A percentile compares a stretch with the other conserved stretches of the same genome.
Evolutionary conservation across 164 flowering plant genomes (phyloP).

Genomic region (Stephania cephalantha): DNA sequence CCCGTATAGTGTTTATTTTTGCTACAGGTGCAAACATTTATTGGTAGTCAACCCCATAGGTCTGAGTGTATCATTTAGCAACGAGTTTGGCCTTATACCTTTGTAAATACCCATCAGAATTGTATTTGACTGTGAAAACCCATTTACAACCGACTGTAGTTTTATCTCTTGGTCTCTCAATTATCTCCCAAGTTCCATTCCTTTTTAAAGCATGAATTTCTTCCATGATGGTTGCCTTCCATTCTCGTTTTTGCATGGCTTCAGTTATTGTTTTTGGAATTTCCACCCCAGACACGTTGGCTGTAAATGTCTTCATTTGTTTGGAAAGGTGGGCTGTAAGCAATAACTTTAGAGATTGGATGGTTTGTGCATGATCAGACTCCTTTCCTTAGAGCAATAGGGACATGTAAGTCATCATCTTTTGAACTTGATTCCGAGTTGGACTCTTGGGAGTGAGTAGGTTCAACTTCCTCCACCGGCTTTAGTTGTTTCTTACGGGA

Average conservation of each 20-base stretch:
- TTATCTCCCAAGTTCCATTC: not conserved
- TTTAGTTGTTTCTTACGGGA: no score
- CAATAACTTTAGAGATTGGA: not conserved
- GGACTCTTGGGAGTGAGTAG: not conserved
- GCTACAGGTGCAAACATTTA: not conserved
- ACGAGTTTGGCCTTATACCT: not conserved
- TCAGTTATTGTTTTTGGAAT: not conserved
- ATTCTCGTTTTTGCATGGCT: not conserved
- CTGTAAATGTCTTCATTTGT: not conserved
- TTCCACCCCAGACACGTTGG: not conserved
- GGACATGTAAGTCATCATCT: not conserved
- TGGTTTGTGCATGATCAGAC: not conserved
- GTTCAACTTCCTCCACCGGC: no score
- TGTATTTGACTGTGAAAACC: not conserved
- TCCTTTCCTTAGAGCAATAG: not conserved
- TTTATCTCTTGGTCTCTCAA: not conserved
- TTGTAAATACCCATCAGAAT: not conserved
- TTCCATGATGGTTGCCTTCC: not conserved
- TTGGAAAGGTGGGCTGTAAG: not conserved
- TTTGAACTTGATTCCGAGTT: not conserved
- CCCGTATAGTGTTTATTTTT: not conserved
- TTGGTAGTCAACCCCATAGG: slow-evolving; percentile 5
- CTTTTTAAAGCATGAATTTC: not conserved
- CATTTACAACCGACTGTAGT: not conserved
- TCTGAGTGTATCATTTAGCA: not conserved